Evolutionary conservation across 2,329 filamentous ascomycete genomes (phyloP), one percentile per base, ranked within the genome.

Genomic region (Chaetomiaceae sp.): DNA sequence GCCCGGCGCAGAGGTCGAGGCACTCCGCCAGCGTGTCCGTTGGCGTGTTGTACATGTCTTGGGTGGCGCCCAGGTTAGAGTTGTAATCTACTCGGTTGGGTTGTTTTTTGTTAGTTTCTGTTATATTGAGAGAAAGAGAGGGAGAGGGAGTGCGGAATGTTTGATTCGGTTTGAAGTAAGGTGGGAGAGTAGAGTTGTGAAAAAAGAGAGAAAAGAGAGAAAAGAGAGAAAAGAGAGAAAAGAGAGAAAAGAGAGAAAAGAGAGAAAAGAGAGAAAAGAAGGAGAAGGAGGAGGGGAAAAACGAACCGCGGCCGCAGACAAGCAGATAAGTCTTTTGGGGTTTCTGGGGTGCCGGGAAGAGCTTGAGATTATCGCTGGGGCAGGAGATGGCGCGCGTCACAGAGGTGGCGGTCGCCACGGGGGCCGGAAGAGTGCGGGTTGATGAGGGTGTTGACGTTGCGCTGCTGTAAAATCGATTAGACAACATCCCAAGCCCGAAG

Each of bases 1-100:
- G 58, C 2, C 11, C 21, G 5, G 66, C 64, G 46, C 70, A 73
- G 1, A 48, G 45, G 18, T 62, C 60, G 16, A 71, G 61, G 51
- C 70, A 73, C 7, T 63, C 64, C 40, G 63, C 63, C n/a, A 70
- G 57, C 2, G 58, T 64, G 16, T 53, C 58, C 4, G 62, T 58
- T 23, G 57, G 53, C 40, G 57, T 11, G 42, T 61, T 58, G 32
- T 46, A 58, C 25, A 71, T 56, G 40, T 72, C 69, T 6, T 46
- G 47, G 2, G 65, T 65, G 4, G 65, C 62, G 5, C 67, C 69
- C 23, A 56, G 53, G 14, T 47, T 42, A 30, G 56, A 59, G 58
- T 65, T 66, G 62, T 71, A 72, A 58, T 72, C 69, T 25, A 65
- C 51, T 13, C 66, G 63, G 55, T 67, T 70, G 2, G 16, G 69